A percentile compares a stretch with the other conserved stretches of the same genome.
Evolutionary conservation across 2,329 filamentous ascomycete species (phyloP).

Genomic region (Verruconis gallopava): DNA sequence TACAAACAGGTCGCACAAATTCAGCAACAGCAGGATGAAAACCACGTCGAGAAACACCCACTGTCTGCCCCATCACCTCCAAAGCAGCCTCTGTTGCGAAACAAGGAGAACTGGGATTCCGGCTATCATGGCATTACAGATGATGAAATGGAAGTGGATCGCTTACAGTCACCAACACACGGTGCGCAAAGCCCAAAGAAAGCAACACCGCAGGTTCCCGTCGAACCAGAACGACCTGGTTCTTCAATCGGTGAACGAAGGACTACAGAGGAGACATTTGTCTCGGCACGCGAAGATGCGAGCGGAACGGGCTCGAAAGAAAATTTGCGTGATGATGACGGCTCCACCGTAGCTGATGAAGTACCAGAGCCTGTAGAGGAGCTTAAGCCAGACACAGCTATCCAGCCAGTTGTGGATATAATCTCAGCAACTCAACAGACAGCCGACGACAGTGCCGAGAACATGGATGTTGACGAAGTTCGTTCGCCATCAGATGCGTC

Average conservation of each 20-base stretch:
- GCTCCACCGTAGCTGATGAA: slow-evolving; percentile 9
- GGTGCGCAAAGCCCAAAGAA: background rate
- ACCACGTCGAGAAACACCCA: slow-evolving; percentile 16
- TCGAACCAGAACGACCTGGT: background rate
- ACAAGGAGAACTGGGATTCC: slow-evolving; percentile 42
- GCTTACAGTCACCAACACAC: slow-evolving; percentile 2
- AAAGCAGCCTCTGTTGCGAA: slow-evolving; percentile 22
- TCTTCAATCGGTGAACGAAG: slow-evolving; percentile 14
- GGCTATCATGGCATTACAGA: slow-evolving; percentile 57
- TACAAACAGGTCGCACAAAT: slow-evolving; percentile 45
- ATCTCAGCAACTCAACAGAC: slow-evolving; percentile 14
- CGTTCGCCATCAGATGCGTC: slow-evolving; percentile 56
- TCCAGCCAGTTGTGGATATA: slow-evolving; percentile 13
- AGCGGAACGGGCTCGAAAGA: slow-evolving; percentile 16
- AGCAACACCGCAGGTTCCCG: background rate
- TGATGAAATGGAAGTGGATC: slow-evolving; percentile 35
- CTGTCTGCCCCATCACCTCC: slow-evolving; percentile 23
- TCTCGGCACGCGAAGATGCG: slow-evolving; percentile 33
- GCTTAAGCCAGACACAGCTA: slow-evolving; percentile 16
- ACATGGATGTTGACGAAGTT: slow-evolving; percentile 35
- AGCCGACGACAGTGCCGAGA: slow-evolving; percentile 16
- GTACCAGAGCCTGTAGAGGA: slow-evolving; percentile 11
- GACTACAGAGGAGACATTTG: slow-evolving; percentile 22
- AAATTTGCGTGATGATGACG: slow-evolving; percentile 13
- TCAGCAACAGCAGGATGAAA: slow-evolving; percentile 44